A percentile compares a stretch with the other conserved stretches of the same genome.
Conservation (phyloP, 2,329 filamentous ascomycete species). For the Ceratocystis diversiconidia region DNA sequence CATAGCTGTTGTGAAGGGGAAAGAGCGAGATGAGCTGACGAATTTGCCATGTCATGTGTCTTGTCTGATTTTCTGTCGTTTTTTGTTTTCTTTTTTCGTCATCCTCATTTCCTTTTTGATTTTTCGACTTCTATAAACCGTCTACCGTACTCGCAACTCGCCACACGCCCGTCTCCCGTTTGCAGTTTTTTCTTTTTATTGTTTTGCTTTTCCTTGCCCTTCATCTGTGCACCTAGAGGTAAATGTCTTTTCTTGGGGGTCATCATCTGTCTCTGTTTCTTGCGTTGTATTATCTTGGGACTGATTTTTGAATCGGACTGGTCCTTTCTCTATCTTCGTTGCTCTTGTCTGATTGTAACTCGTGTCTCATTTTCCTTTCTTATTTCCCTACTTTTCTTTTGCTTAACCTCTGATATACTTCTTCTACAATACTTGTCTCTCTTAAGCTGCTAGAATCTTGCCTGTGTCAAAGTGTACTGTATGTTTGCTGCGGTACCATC, state of each 20-base stretch:
- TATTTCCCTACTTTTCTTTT: neutral
- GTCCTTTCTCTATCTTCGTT: conserved; percentile 5
- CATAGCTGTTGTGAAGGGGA: neutral
- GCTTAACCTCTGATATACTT: neutral
- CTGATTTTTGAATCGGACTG: neutral
- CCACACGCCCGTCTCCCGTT: neutral
- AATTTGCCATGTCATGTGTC: conserved; percentile 15
- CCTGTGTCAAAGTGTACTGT: too few relatives aligned
- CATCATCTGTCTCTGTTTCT: conserved; percentile 5
- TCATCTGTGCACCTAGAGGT: neutral
- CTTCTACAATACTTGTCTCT: neutral
- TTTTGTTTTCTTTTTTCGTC: neutral
- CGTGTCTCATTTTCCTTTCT: neutral
- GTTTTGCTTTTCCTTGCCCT: neutral
- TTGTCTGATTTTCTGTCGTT: conserved; percentile 4
- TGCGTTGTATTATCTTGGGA: neutral
- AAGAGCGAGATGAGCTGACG: conserved; percentile 14
- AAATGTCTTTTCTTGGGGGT: conserved; percentile 6
- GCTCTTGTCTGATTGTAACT: too few relatives aligned
- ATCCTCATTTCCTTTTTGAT: neutral
- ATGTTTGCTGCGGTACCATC: too few relatives aligned
- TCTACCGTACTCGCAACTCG: neutral
- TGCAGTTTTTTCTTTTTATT: neutral
- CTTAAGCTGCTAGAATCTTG: neutral
- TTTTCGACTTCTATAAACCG: conserved; percentile 7